These are phyloP conservation scores for Xylaria sp. DNA, from an alignment of 2,329 filamentous ascomycete species.

Conservation along the genomic window DNA sequence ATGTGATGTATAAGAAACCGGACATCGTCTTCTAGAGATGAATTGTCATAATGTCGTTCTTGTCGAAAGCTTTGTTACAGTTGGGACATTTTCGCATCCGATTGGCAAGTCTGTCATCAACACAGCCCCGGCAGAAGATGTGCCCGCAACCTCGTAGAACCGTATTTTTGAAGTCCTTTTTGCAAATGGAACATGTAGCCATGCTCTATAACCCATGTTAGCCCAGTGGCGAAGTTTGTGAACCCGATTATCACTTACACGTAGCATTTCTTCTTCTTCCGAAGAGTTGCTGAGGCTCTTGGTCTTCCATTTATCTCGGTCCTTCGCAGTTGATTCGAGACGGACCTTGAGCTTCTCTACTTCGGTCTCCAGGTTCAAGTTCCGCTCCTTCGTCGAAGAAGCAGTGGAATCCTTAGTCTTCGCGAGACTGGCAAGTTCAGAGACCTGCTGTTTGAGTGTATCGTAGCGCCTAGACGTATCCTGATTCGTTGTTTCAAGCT, in stretches of 20 bases:
- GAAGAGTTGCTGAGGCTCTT: slow-evolving; percentile 84
- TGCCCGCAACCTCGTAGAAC: slow-evolving; percentile 94
- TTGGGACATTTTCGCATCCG: slow-evolving; percentile 95
- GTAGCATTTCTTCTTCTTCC: slow-evolving; percentile 84
- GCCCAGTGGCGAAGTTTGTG: slow-evolving; percentile 33
- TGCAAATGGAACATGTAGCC: slow-evolving; percentile 91
- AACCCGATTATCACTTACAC: slow-evolving; percentile 68
- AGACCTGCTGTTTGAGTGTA: slow-evolving; percentile 77
- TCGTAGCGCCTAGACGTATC: slow-evolving; percentile 78
- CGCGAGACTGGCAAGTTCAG: slow-evolving; percentile 78
- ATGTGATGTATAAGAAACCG: slow-evolving; percentile 11
- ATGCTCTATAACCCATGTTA: slow-evolving; percentile 66
- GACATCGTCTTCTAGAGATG: slow-evolving; percentile 56
- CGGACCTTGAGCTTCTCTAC: slow-evolving; percentile 82
- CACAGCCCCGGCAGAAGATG: slow-evolving; percentile 89
- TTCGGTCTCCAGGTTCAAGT: slow-evolving; percentile 75
- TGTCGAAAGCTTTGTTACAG: slow-evolving; percentile 91
- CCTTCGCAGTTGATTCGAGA: slow-evolving; percentile 81
- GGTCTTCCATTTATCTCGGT: slow-evolving; percentile 84
- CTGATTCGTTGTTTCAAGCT: slow-evolving; percentile 74
- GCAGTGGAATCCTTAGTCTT: slow-evolving; percentile 76
- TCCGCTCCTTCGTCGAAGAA: slow-evolving; percentile 63
- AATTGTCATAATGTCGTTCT: slow-evolving; percentile 84
- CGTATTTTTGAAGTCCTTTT: slow-evolving; percentile 92
- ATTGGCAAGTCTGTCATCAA: slow-evolving; percentile 88